Evolutionary conservation across 305 asterid species (phyloP), one percentile per base, ranked within the genome.

Genomic region (Salvia sclarea): DNA sequence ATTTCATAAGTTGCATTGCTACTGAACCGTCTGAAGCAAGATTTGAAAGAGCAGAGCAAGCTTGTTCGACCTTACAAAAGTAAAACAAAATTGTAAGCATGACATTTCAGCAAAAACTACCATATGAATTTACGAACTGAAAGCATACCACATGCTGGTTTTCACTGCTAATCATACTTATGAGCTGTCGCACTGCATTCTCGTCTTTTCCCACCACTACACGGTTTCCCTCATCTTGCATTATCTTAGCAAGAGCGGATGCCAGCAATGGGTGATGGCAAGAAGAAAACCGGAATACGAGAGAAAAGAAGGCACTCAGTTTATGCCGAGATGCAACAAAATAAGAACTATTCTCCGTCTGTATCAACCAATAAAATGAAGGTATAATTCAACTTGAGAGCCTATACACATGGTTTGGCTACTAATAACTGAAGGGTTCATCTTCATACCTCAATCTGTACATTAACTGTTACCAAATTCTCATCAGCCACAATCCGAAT

Each of bases 201-300:
- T 89, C 93, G 78, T 95, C 99, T 86, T 89, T 95, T 21, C 99
- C 99, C 64, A 95, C 95, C 74, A 88, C 98, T 40, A 83, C 90
- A 71, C 96, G 87, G 81, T 95, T 95, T 73, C 80, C 96, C 64
- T 89, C 95, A 74, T 95, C 98, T 79, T 86, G 97, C 95, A 95
- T 95, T 85, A 91, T 89, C 85, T 95, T 91, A 18, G 95, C 95
- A 80, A 95, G 85, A 61, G 99, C 97, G 47, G 99, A 95, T 84
- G 98, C 99, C 76, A 95, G 82, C 85, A 95, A 81, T 66, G 97
- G 98, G 78, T 95, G 99, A 72, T 95, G 99, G 83, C 99, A 95
- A 52, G 99, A 91, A 77, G 99, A 95, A 84, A 95, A 95, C 43
- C 99, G 98, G 80, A 95, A 95, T 81, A 95, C 86, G 76, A 95